Percentiles rank a stretch among this genome's conserved stretches.
Evolutionary conservation across 192 early-diverging fungal species (phyloP).

Genomic region (Umbelopsis sp.): DNA sequence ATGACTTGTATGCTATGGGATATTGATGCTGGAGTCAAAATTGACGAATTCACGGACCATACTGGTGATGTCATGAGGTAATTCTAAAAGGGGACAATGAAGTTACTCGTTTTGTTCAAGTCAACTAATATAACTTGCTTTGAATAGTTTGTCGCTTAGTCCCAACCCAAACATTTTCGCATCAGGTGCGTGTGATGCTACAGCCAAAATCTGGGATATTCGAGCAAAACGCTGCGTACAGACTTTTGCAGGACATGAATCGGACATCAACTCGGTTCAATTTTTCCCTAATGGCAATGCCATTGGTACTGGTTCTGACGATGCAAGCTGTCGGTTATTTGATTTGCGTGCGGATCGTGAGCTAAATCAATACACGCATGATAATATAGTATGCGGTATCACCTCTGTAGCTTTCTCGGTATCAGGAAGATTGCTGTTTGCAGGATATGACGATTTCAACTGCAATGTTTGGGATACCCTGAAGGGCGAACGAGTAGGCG

Average conservation of each 20-base stretch:
- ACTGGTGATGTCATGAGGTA: constrained; percentile 98
- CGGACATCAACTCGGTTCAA: constrained; percentile 98
- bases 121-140: neutral
- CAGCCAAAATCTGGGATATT: constrained; percentile 99
- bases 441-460: constrained; percentile 99
- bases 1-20: constrained; percentile 99
- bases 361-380: constrained; percentile 97
- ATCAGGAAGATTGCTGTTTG: constrained; percentile 95
- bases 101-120: neutral
- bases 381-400: constrained; percentile 98
- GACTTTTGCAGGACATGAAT: constrained; percentile 97
- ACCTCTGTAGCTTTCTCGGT: constrained; percentile 98
- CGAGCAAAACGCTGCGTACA: constrained; percentile 95
- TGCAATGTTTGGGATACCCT: constrained; percentile 99
- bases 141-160: constrained; percentile 75
- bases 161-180: constrained; percentile 97
- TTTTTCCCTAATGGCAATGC: constrained; percentile 99
- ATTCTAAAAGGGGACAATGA: neutral
- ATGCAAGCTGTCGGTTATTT: constrained; percentile 96
- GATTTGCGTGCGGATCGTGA: constrained; percentile 98
- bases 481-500: constrained; percentile 92
- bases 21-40: constrained; percentile 96
- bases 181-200: constrained; percentile 97
- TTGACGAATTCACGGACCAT: constrained; percentile 96
- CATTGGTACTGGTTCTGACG: constrained; percentile 97